Base-by-base conservation (phyloP, 2,329 filamentous ascomycete species). In the Stachybotrys elegans region DNA sequence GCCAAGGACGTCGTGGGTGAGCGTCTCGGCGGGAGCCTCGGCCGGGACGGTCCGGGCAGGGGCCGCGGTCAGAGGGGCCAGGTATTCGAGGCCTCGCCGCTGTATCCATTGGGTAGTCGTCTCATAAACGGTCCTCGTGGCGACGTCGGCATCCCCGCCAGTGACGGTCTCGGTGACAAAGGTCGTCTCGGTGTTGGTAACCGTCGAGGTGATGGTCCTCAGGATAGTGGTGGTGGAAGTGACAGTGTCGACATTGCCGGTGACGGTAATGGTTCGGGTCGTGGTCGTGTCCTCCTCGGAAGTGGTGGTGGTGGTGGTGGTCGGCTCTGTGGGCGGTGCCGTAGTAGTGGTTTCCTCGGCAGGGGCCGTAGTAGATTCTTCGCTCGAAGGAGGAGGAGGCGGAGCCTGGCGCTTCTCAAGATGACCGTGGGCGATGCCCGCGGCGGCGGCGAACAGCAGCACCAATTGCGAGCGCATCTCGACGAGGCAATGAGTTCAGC, bases 101-200 rank as follows among this genome's bases (percentile, higher is more conserved):
- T 67, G 62, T 21, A 57, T 54, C 42, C 54, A 51, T 31, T 57
- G 40, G 9, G 66, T 68, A 3, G 56, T 58, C 1, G 67, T 69
- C 40, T 54, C 52, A 37, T 59, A 68, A 35, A 61, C 52, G 20
- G 57, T 65, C 34, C 45, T 56, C 8, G 67, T 69, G 27, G 66
- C 64, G 12, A 62, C 66, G 6, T 61, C 54, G 25, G 55, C 56
- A 41, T 63, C 57, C 43, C 50, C 57, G 45, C 53, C 59, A 41
- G 67, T 69, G 43, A 68, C 57, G 43, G 65, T 69, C 17, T 50
- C 55, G 27, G 66, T 70, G 38, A 53, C 48, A 48, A 67, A 65
- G 35, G 48, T 49, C 39, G 65, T 69, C 12, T 52, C 54, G 19
- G 65, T 67, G 19, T 66, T 51, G 40, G 63, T 38, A 16, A 65